Evolutionary conservation across 768 basidiomycete species (phyloP).

Genomic region (Tricholoma saponaceum): DNA sequence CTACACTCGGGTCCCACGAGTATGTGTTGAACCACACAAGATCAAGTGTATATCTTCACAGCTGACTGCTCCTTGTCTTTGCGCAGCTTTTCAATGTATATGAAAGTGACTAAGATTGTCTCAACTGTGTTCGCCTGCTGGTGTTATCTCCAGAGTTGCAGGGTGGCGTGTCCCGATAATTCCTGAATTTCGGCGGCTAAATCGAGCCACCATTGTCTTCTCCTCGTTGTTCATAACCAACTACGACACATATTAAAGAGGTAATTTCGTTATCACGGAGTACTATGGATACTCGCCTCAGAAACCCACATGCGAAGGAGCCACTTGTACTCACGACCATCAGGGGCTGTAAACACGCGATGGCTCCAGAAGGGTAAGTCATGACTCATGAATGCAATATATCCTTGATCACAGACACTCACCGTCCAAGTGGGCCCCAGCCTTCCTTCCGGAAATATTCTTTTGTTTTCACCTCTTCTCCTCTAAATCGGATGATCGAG

Average conservation of each 20-base stretch:
- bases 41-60: too few relatives aligned
- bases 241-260: background rate
- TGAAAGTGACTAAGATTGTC: slow-evolving; percentile 20
- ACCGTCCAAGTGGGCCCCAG: slow-evolving; percentile 10
- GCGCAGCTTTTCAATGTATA: background rate
- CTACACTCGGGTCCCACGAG: too few relatives aligned
- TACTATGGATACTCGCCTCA: slow-evolving; percentile 3
- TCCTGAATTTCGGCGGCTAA: slow-evolving; percentile 3
- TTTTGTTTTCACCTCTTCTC: slow-evolving; percentile 3
- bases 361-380: slow-evolving; percentile 4
- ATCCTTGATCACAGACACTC: background rate
- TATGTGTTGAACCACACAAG: too few relatives aligned
- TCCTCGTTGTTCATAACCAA: background rate
- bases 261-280: too few relatives aligned
- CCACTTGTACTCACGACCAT: slow-evolving; percentile 21
- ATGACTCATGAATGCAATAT: background rate
- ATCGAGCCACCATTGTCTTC: slow-evolving; percentile 12
- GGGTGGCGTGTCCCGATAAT: too few relatives aligned
- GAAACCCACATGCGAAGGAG: slow-evolving; percentile 1
- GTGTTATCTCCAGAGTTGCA: slow-evolving; percentile 14
- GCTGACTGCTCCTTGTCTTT: background rate
- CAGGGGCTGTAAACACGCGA: slow-evolving; percentile 18
- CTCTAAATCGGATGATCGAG: slow-evolving; percentile 8
- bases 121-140: too few relatives aligned
- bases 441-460: slow-evolving; percentile 10